Conservation (phyloP, 495 filamentous ascomycete genomes). For the Aspergillus taichungensis region DNA sequence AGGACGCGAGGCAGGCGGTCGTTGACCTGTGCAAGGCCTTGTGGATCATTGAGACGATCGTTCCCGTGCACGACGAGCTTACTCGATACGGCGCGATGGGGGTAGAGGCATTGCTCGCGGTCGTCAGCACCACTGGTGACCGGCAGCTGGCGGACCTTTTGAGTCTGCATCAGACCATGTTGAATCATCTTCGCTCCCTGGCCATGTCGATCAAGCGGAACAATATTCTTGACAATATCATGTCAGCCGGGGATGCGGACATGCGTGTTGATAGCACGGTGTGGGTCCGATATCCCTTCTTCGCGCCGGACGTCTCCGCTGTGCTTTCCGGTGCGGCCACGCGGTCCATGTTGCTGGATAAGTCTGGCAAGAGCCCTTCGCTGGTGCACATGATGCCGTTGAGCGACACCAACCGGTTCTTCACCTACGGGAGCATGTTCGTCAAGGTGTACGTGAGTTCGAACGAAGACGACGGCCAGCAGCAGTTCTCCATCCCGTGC, state of each 20-base stretch:
- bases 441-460: conserved; percentile 62
- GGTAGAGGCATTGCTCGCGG: conserved; percentile 34
- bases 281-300: conserved; percentile 63
- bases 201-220: conserved; percentile 76
- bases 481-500: conserved; percentile 57
- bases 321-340: conserved; percentile 55
- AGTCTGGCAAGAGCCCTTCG: conserved; percentile 27
- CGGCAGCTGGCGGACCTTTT: conserved; percentile 37
- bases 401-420: conserved; percentile 57
- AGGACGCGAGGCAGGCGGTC: conserved; percentile 52
- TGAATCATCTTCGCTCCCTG: conserved; percentile 59
- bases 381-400: conserved; percentile 63
- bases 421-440: conserved; percentile 66
- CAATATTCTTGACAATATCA: conserved; percentile 54
- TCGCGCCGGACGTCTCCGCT: conserved; percentile 57
- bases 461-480: conserved; percentile 51
- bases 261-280: conserved; percentile 64
- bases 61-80: conserved; percentile 45
- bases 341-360: conserved; percentile 36
- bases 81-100: conserved; percentile 37
- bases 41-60: conserved; percentile 66
- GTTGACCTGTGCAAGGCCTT: conserved; percentile 73
- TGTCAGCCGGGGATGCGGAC: conserved; percentile 38
- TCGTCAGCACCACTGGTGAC: conserved; percentile 41
- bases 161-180: conserved; percentile 44